Evolutionary conservation across 1,139 yeast genomes (phyloP).

Genomic region (Geotrichum fermentans): DNA sequence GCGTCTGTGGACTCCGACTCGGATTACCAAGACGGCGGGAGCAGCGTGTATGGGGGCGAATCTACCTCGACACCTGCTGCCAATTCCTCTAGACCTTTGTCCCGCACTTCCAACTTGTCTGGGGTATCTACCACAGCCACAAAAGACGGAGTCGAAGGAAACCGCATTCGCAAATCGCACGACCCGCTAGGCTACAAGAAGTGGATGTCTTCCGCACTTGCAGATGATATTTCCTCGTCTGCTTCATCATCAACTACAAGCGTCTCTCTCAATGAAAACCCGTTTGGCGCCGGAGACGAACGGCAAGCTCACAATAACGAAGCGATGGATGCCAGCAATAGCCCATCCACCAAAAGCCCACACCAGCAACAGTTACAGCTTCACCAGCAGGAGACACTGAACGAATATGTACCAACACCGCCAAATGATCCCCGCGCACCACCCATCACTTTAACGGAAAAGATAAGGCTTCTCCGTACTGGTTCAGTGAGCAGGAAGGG

Average conservation of each 20-base stretch:
- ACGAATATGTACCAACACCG: conserved; percentile 16
- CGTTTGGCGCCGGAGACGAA: neutral
- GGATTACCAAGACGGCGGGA: conserved; percentile 30
- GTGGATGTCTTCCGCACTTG: conserved; percentile 26
- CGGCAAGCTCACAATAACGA: no score
- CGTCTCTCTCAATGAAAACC: neutral
- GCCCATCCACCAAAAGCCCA: neutral
- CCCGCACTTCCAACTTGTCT: conserved; percentile 59
- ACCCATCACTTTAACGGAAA: conserved; percentile 34
- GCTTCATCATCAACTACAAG: neutral
- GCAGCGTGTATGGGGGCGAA: conserved; percentile 11
- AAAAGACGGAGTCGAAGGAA: conserved; percentile 68
- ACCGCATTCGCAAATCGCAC: conserved; percentile 47
- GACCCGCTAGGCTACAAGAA: conserved; percentile 36
- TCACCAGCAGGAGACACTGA: neutral
- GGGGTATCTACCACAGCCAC: conserved; percentile 68
- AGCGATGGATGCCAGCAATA: neutral
- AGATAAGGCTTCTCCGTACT: conserved; percentile 32
- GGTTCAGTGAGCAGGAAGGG: conserved; percentile 25
- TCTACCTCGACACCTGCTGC: conserved; percentile 13
- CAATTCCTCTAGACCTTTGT: conserved; percentile 48
- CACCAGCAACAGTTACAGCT: conserved; percentile 4
- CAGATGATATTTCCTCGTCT: conserved; percentile 10
- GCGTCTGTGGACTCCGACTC: conserved; percentile 37
- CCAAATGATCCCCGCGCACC: conserved; percentile 33